These are phyloP conservation scores for Cercospora sojina DNA, from an alignment of 2,329 filamentous ascomycete species.

Conservation along the genomic window DNA sequence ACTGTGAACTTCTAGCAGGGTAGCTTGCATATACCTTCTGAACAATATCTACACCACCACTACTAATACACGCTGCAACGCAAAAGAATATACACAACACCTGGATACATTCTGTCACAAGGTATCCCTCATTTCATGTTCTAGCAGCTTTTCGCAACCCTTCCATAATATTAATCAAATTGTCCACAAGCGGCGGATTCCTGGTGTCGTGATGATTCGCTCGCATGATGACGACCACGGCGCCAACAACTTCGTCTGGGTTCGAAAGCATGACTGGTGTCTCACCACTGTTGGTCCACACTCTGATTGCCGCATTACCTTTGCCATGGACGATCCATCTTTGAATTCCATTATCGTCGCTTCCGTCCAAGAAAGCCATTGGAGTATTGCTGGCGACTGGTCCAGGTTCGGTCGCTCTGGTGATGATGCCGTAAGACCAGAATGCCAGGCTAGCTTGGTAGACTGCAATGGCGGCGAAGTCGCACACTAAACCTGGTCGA, in stretches of 20 bases:
- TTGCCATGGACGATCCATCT: constrained; percentile 39
- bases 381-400: constrained; percentile 43
- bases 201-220: constrained; percentile 49
- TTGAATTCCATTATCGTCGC: constrained; percentile 53
- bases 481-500: constrained; percentile 41
- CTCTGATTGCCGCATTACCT: constrained; percentile 36
- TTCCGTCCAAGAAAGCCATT: constrained; percentile 54
- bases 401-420: constrained; percentile 42
- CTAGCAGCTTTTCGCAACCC: constrained; percentile 48
- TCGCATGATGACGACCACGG: constrained; percentile 57
- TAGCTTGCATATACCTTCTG: background rate
- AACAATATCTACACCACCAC: background rate
- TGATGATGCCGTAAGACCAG: constrained; percentile 66
- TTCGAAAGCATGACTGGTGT: constrained; percentile 49
- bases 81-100: background rate
- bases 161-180: constrained; percentile 62
- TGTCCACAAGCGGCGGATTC: constrained; percentile 64
- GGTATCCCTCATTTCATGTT: constrained; percentile 24
- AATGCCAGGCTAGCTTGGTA: constrained; percentile 67
- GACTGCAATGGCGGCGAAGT: constrained; percentile 67
- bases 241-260: constrained; percentile 58
- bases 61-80: background rate
- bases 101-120: background rate
- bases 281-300: constrained; percentile 28
- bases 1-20: background rate